Conservation (phyloP, 352 stramenopile species). For the Thalassiosira mediterranea region DNA sequence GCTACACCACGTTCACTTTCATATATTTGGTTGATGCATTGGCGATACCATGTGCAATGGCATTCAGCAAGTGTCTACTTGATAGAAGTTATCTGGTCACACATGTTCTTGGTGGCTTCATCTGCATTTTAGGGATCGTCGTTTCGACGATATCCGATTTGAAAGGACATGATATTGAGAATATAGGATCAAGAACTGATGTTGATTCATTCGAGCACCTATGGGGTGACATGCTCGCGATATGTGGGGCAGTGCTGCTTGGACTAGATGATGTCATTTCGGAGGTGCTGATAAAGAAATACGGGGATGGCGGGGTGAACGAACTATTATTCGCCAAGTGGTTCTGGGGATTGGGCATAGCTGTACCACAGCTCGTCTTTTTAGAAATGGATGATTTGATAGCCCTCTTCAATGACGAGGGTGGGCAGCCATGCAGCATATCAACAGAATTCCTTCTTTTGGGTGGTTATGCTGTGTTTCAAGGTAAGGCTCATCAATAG, state of each 20-base stretch:
- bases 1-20: constrained; percentile 93
- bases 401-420: constrained; percentile 35
- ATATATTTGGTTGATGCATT: constrained; percentile 95
- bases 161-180: constrained; percentile 77
- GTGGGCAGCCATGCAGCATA: constrained; percentile 60
- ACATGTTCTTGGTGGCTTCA: constrained; percentile 86
- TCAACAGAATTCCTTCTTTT: constrained; percentile 87
- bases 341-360: constrained; percentile 89
- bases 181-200: constrained; percentile 62
- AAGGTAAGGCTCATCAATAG: too few species aligned
- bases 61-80: constrained; percentile 90
- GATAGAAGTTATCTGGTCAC: constrained; percentile 52
- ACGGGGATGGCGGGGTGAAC: constrained; percentile 65
- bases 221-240: constrained; percentile 40
- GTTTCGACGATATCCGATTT: constrained; percentile 94
- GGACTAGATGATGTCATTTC: constrained; percentile 42
- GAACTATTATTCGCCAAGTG: constrained; percentile 92
- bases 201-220: constrained; percentile 15
- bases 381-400: constrained; percentile 85
- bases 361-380: constrained; percentile 85
- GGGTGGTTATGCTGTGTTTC: constrained; percentile 58
- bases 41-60: constrained; percentile 93
- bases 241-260: constrained; percentile 27
- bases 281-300: constrained; percentile 71
- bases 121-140: constrained; percentile 90